These are phyloP conservation scores for Alisma plantagoaquatica DNA, from an alignment of 106 monocot species.

Conservation along the genomic window DNA sequence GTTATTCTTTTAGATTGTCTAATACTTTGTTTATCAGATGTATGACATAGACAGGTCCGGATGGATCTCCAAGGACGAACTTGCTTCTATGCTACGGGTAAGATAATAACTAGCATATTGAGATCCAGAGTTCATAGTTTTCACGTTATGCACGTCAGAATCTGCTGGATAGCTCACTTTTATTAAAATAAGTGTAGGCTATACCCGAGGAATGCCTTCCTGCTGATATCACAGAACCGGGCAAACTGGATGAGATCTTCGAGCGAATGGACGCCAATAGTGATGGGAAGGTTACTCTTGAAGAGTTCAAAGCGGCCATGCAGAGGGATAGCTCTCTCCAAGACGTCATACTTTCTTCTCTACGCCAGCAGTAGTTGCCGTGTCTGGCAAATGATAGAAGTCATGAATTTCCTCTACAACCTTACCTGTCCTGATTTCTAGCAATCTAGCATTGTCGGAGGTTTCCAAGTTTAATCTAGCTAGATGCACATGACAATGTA, in stretches of 20 bases:
- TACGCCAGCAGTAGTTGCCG: conserved; percentile 28
- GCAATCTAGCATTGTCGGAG: too few relatives aligned
- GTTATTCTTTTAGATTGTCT: too few relatives aligned
- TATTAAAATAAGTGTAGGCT: conserved; percentile 41
- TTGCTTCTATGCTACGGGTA: conserved; percentile 69
- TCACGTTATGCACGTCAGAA: too few relatives aligned
- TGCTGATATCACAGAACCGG: conserved; percentile 50
- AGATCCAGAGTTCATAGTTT: too few relatives aligned
- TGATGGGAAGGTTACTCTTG: conserved; percentile 55
- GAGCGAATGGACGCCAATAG: conserved; percentile 61
- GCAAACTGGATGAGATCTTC: conserved; percentile 61
- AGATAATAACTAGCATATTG: too few relatives aligned
- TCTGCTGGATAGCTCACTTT: too few relatives aligned
- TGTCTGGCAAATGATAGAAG: too few relatives aligned
- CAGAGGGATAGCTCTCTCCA: conserved; percentile 52
- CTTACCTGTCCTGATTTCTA: too few relatives aligned
- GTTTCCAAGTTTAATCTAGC: too few relatives aligned
- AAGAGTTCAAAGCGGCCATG: conserved; percentile 69
- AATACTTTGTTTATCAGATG: too few relatives aligned
- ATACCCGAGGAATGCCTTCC: conserved; percentile 70
- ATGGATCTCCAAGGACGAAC: conserved; percentile 51
- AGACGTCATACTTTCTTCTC: conserved; percentile 50
- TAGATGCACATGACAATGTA: too few relatives aligned
- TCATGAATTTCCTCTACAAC: too few relatives aligned
- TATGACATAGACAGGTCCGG: conserved; percentile 58